A percentile compares a stretch with the other conserved stretches of the same genome.
Conservation (phyloP, 371 early-diverging fungal genomes). For the Syncephalastrum racemosum region DNA sequence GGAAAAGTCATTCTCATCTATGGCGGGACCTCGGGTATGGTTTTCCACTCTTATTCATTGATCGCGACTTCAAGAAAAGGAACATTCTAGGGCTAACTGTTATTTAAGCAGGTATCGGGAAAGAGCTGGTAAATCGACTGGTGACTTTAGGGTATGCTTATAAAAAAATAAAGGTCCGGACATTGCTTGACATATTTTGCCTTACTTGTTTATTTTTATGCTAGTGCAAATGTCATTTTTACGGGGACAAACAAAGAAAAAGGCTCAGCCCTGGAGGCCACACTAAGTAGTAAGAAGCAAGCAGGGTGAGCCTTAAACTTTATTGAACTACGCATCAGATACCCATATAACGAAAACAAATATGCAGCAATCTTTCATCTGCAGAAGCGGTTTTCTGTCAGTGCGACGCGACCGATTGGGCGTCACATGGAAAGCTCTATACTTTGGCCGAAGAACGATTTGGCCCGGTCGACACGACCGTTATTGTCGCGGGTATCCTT, state of each 20-base stretch:
- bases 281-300: slow-evolving; percentile 6
- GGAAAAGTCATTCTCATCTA: slow-evolving; percentile 21
- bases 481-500: slow-evolving; percentile 67
- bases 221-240: slow-evolving; percentile 29
- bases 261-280: slow-evolving; percentile 13
- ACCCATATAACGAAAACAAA: neutral
- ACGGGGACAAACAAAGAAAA: slow-evolving; percentile 31
- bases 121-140: slow-evolving; percentile 16
- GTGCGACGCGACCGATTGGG: slow-evolving; percentile 61
- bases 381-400: slow-evolving; percentile 31
- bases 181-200: neutral
- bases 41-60: neutral
- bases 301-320: neutral
- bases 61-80: neutral
- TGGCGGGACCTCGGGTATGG: slow-evolving; percentile 36
- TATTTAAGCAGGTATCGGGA: slow-evolving; percentile 28
- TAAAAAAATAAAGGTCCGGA: neutral
- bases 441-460: slow-evolving; percentile 39
- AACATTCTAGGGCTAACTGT: neutral
- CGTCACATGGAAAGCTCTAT: slow-evolving; percentile 46
- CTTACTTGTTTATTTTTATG: neutral
- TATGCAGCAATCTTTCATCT: neutral
- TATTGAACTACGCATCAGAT: too few species aligned
- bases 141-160: slow-evolving; percentile 21
- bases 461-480: slow-evolving; percentile 56